phyloP scores from a whole-genome alignment of 495 filamentous ascomycete genomes.

The Sphaerosporella brunnea region DNA sequence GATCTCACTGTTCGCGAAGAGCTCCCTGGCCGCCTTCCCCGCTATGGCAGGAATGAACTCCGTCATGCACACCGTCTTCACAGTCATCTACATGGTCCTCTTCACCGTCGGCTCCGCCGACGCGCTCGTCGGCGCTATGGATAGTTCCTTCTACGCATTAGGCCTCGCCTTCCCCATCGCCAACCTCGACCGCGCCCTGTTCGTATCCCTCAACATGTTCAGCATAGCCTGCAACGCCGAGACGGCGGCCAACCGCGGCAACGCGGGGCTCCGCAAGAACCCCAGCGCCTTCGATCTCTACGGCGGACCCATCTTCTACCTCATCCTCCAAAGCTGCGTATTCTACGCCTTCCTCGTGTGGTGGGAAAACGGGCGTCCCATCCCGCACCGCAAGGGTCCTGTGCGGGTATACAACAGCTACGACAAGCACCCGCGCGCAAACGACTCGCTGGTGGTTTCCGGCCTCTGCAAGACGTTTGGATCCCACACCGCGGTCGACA shows the following conservation, averaged over 20 bases:
- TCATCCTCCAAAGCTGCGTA: conserved; percentile 47
- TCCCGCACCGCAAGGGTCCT: no score
- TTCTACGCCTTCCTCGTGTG: conserved; percentile 52
- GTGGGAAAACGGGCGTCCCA: conserved; percentile 44
- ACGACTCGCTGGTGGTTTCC: conserved; percentile 55
- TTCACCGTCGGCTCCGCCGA: conserved; percentile 47
- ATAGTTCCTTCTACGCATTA: conserved; percentile 50
- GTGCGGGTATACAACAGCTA: conserved; percentile 31
- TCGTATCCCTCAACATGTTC: conserved; percentile 63
- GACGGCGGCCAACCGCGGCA: conserved; percentile 38
- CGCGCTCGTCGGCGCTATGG: conserved; percentile 39
- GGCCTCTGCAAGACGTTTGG: conserved; percentile 63
- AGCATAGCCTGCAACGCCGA: conserved; percentile 48
- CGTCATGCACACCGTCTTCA: conserved; percentile 57
- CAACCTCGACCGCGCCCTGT: conserved; percentile 48
- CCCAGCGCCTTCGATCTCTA: conserved; percentile 55
- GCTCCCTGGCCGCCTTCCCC: conserved; percentile 56
- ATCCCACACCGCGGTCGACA: conserved; percentile 48
- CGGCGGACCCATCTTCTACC: conserved; percentile 61
- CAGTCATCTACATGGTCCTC: conserved; percentile 51
- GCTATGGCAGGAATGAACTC: conserved; percentile 56
- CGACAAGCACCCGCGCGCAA: conserved; percentile 33
- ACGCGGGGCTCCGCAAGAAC: no score
- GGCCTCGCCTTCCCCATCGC: conserved; percentile 49
- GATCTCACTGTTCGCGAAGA: conserved; percentile 48